Evolutionary conservation across 2,329 filamentous ascomycete genomes (phyloP).

Genomic region (Salinomyces thailandicus): DNA sequence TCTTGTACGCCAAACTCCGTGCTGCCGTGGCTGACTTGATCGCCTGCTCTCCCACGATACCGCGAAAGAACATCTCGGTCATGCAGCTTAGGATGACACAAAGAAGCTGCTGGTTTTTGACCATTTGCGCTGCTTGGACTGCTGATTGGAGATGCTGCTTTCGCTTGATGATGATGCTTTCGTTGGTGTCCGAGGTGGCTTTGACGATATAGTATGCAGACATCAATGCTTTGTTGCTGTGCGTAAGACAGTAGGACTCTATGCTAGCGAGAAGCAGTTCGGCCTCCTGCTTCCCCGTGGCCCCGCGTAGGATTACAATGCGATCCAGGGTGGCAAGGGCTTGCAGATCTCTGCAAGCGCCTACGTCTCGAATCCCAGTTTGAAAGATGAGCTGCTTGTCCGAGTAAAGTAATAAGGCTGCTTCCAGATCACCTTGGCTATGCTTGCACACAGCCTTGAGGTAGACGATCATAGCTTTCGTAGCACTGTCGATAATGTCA

Average conservation of each 20-base stretch:
- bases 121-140: slow-evolving; percentile 56
- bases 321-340: slow-evolving; percentile 40
- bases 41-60: slow-evolving; percentile 57
- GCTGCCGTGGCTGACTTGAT: slow-evolving; percentile 39
- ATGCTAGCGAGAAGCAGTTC: slow-evolving; percentile 54
- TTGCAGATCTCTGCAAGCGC: slow-evolving; percentile 31
- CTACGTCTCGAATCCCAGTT: slow-evolving; percentile 11
- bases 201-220: slow-evolving; percentile 68
- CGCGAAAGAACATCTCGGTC: slow-evolving; percentile 70
- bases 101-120: slow-evolving; percentile 68
- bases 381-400: slow-evolving; percentile 48
- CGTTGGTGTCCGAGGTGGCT: slow-evolving; percentile 51
- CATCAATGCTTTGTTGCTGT: slow-evolving; percentile 63
- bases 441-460: slow-evolving; percentile 67
- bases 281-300: slow-evolving; percentile 35
- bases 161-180: slow-evolving; percentile 57
- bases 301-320: slow-evolving; percentile 35
- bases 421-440: slow-evolving; percentile 60
- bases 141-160: slow-evolving; percentile 70
- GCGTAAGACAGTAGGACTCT: slow-evolving; percentile 55
- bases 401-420: slow-evolving; percentile 57
- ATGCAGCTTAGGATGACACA: slow-evolving; percentile 77
- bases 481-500: slow-evolving; percentile 11
- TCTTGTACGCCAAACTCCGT: slow-evolving; percentile 47
- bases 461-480: slow-evolving; percentile 45